Evolutionary conservation across 495 filamentous ascomycete genomes (phyloP).

Genomic region (Cetradonia linearis): DNA sequence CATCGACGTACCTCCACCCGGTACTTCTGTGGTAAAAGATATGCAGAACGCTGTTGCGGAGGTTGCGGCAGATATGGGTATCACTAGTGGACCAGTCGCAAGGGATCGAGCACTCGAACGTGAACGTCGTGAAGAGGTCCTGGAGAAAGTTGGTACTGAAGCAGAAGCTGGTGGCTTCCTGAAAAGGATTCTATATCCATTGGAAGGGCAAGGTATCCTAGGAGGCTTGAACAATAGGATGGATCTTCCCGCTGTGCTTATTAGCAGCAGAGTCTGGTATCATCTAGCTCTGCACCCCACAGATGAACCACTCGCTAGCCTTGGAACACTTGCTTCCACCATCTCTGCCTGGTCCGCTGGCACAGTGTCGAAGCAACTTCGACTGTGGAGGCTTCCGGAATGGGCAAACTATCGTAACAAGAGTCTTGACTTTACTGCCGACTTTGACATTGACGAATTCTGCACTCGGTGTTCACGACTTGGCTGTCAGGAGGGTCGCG

Average conservation of each 20-base stretch:
- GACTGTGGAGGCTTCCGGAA: constrained; percentile 85
- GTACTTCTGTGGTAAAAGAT: constrained; percentile 70
- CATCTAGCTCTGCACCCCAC: constrained; percentile 87
- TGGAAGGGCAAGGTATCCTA: constrained; percentile 61
- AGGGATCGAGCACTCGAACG: constrained; percentile 67
- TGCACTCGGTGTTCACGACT: constrained; percentile 66
- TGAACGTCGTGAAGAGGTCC: constrained; percentile 67
- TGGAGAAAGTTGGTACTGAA: constrained; percentile 77
- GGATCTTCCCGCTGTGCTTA: constrained; percentile 56
- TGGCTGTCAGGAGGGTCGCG: constrained; percentile 79
- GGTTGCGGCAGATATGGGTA: constrained; percentile 71
- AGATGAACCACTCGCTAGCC: constrained; percentile 64
- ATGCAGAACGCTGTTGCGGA: constrained; percentile 73
- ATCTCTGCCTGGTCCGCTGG: constrained; percentile 81
- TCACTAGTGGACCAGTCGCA: constrained; percentile 51
- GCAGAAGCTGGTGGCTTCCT: constrained; percentile 78
- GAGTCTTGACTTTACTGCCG: constrained; percentile 90
- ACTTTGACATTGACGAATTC: constrained; percentile 94
- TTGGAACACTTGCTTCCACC: constrained; percentile 50
- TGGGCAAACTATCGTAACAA: constrained; percentile 92
- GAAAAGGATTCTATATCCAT: constrained; percentile 70
- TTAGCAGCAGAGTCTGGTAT: constrained; percentile 87
- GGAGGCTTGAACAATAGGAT: constrained; percentile 65
- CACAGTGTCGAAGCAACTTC: constrained; percentile 80
- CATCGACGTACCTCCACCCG: constrained; percentile 55